A percentile compares a stretch with the other conserved stretches of the same genome.
Evolutionary conservation across 345 rosid species (phyloP).

Genomic region (Passiflora organensis): DNA sequence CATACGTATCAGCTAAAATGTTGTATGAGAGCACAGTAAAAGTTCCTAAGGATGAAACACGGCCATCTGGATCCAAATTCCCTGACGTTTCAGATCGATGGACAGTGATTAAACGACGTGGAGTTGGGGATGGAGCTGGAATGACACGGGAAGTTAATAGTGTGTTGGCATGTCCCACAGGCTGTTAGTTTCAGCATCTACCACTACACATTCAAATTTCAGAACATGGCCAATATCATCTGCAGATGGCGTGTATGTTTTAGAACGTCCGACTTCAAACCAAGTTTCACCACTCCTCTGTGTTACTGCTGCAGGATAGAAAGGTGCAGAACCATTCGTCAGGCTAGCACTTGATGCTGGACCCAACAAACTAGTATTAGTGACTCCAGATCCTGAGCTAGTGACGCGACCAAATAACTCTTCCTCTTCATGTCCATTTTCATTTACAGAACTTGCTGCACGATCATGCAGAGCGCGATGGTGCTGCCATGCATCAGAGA

Average conservation of each 20-base stretch:
- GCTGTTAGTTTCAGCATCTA: slow-evolving; percentile 66
- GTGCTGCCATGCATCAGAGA: slow-evolving; percentile 98
- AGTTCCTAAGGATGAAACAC: slow-evolving; percentile 59
- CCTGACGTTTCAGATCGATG: slow-evolving; percentile 56
- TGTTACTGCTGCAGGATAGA: slow-evolving; percentile 48
- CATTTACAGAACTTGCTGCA: slow-evolving; percentile 74
- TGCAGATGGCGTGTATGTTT: slow-evolving; percentile 90
- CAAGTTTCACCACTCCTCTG: slow-evolving; percentile 86
- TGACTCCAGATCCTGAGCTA: slow-evolving; percentile 68
- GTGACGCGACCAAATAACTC: slow-evolving; percentile 79
- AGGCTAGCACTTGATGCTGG: slow-evolving; percentile 58
- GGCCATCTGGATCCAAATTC: slow-evolving; percentile 62
- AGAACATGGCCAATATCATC: slow-evolving; percentile 92
- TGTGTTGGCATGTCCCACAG: slow-evolving; percentile 61
- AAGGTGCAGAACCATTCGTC: slow-evolving; percentile 67
- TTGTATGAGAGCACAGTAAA: slow-evolving; percentile 93
- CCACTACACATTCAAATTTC: slow-evolving; percentile 87
- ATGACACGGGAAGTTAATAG: slow-evolving; percentile 84
- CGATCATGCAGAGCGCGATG: slow-evolving; percentile 93
- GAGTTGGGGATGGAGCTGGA: slow-evolving; percentile 95
- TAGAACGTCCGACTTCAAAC: slow-evolving; percentile 88
- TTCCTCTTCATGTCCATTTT: slow-evolving; percentile 84
- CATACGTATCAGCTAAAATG: slow-evolving; percentile 72
- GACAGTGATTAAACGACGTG: slow-evolving; percentile 77
- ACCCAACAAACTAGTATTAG: slow-evolving; percentile 49